phyloP scores from a whole-genome alignment of 1,284 basidiomycete species.

The Taiwanofungus camphoratus region DNA sequence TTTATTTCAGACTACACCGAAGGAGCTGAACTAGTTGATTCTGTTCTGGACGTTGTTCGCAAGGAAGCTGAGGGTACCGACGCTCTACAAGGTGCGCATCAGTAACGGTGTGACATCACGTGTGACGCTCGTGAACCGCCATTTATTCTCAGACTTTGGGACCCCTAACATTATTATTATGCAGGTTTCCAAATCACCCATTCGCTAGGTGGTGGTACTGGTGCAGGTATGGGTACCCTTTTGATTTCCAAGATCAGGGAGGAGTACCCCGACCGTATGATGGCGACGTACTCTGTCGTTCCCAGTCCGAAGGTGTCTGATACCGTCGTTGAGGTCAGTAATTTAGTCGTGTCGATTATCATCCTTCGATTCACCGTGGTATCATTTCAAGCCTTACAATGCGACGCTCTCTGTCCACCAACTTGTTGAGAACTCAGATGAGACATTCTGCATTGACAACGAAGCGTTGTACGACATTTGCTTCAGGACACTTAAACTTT shows the following conservation, averaged over 20 bases:
- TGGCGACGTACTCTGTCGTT: constrained; percentile 95
- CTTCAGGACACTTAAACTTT: constrained; percentile 93
- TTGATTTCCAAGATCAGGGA: constrained; percentile 89
- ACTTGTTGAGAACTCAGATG: constrained; percentile 93
- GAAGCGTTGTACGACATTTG: constrained; percentile 98
- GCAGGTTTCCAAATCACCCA: constrained; percentile 94
- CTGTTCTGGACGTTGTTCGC: constrained; percentile 85
- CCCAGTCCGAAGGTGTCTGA: constrained; percentile 96
- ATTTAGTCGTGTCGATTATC: background rate
- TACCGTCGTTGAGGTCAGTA: constrained; percentile 85
- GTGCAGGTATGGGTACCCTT: constrained; percentile 90
- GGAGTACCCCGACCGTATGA: constrained; percentile 95
- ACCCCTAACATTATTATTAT: constrained; percentile 13
- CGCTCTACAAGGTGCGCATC: constrained; percentile 72
- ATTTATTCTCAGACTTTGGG: too few species aligned
- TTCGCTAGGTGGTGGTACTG: constrained; percentile 95
- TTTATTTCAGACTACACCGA: constrained; percentile 75
- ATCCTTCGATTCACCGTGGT: background rate
- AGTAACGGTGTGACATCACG: constrained; percentile 17
- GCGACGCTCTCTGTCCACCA: constrained; percentile 93
- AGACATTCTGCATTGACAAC: constrained; percentile 97
- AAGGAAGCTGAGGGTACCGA: constrained; percentile 91
- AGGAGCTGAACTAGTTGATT: constrained; percentile 94
- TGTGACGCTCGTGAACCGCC: constrained; percentile 14
- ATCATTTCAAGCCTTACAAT: constrained; percentile 76